A percentile compares a stretch with the other conserved stretches of the same genome.
phyloP scores from a whole-genome alignment of 2,329 filamentous ascomycete species.

The Zymoseptoria tritici region DNA sequence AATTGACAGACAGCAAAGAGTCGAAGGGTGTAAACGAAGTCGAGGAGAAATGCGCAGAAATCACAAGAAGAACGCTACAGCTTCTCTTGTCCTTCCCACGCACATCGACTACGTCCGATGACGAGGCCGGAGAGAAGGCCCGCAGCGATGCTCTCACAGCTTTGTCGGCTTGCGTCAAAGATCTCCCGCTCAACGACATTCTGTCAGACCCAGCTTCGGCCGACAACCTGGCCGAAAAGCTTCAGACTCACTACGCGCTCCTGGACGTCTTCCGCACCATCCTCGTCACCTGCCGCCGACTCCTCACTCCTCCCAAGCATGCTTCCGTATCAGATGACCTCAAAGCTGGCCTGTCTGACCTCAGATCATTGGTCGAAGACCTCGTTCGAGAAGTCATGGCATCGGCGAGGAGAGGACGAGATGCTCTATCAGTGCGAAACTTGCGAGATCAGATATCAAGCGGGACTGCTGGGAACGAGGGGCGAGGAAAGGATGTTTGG shows the following conservation, averaged over 20 bases:
- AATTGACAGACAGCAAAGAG: background rate
- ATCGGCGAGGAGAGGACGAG: constrained; percentile 14
- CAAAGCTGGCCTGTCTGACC: background rate
- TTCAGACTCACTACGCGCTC: constrained; percentile 20
- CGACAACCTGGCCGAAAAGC: constrained; percentile 10
- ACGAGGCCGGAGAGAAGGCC: background rate
- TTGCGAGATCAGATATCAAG: constrained; percentile 8
- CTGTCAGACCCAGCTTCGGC: constrained; percentile 1
- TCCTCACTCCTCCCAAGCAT: background rate
- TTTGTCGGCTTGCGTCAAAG: constrained; percentile 11
- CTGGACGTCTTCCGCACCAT: constrained; percentile 22
- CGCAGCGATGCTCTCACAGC: background rate
- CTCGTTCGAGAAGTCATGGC: constrained; percentile 5
- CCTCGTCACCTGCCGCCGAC: constrained; percentile 10
- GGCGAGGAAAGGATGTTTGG: constrained; percentile 6
- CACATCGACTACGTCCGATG: background rate
- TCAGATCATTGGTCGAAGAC: constrained; percentile 8
- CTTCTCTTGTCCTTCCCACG: background rate
- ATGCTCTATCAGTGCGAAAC: constrained; percentile 10
- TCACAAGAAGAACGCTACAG: background rate
- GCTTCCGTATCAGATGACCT: background rate
- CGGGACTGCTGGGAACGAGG: constrained; percentile 5
- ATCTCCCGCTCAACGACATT: constrained; percentile 11
- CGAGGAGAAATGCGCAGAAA: background rate
- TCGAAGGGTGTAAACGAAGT: background rate